Base-by-base conservation (phyloP, 331 rosid genomes). In the Quercus phellos region DNA sequence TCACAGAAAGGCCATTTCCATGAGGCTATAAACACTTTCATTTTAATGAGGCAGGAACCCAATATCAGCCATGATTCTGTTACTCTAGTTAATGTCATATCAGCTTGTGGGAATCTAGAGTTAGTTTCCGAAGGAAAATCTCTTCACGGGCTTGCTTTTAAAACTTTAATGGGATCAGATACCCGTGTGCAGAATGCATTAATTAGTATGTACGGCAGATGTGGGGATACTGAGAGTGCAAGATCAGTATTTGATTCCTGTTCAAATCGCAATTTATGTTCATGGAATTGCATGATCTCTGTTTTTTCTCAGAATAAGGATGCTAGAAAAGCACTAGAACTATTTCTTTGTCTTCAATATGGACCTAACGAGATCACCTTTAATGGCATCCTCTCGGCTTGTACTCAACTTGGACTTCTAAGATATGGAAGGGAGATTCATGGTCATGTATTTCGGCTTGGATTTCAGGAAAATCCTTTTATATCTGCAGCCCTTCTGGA, bases 231-330 rank as follows among this genome's bases (percentile, higher is more conserved):
- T 17, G 43, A 82, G 58, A 84, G 88, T 78, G 90, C 90, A 46
- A 82, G 60, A 61, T 56, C 35, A 78, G 88, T 88, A 38, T 88
- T 88, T 35, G 61, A 82, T 53, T 69, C 70, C 29, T 82, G 76
- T 74, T 68, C 63, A 10, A 76, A 11, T 80, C 80, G 66, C 74
- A 88, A 86, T 72, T 83, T 86, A 56, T 88, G 92, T 82, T 79
- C 92, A 51, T 88, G 90, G 90, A 88, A 88, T 76, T 88, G 90
- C 84, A 77, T 88, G 79, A 82, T 88, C 74, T 88, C 92, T 50
- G 85, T 77, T 75, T 76, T 84, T 60, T 82, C 90, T 68, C 90
- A 86, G 68, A 88, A 84, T 51, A 75, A 64, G 79, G 82, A 82
- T 69, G 77, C 85, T 64, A 80, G 78, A 84, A 86, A 74, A 73